phyloP scores from a whole-genome alignment of 1,284 basidiomycete species.

The Marasmius sp. region DNA sequence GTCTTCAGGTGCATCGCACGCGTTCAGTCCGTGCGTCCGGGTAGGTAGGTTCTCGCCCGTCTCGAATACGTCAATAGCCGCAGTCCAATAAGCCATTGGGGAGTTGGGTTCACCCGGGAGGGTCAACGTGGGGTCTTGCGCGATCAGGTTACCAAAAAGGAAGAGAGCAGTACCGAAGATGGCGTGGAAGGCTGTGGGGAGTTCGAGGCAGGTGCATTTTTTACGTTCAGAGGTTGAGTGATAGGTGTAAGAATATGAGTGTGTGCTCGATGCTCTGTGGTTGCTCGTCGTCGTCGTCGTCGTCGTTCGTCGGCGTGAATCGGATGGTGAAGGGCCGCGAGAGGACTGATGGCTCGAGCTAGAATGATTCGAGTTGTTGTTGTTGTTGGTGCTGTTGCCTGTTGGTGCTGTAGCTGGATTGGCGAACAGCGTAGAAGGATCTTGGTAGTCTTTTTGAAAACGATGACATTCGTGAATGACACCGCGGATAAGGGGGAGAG shows the following conservation, averaged over 20 bases:
- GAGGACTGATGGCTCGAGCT: too few species aligned
- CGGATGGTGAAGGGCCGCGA: too few species aligned
- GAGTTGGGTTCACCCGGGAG: constrained; percentile 52
- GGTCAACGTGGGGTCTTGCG: constrained; percentile 46
- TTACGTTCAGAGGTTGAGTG: neutral
- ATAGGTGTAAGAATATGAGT: too few species aligned
- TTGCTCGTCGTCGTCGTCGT: too few species aligned
- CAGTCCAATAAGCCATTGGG: constrained; percentile 58
- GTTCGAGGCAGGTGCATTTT: constrained; percentile 41
- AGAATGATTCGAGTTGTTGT: too few species aligned
- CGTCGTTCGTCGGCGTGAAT: too few species aligned
- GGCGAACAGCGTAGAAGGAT: constrained; percentile 52
- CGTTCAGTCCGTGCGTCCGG: constrained; percentile 35
- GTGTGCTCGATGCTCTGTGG: too few species aligned
- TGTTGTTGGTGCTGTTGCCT: too few species aligned
- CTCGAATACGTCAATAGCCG: constrained; percentile 66
- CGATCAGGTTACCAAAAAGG: constrained; percentile 58
- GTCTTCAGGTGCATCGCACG: constrained; percentile 42
- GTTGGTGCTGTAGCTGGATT: constrained; percentile 5
- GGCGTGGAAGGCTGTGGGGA: constrained; percentile 62
- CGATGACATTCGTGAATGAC: constrained; percentile 68
- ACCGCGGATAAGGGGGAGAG: constrained; percentile 55
- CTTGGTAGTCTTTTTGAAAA: constrained; percentile 50
- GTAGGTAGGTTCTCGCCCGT: constrained; percentile 60
- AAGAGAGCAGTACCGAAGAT: constrained; percentile 62